Percentiles rank a stretch among this genome's conserved stretches.
Conservation (phyloP, 306 rosid species). For the Vigna hirtella region DNA sequence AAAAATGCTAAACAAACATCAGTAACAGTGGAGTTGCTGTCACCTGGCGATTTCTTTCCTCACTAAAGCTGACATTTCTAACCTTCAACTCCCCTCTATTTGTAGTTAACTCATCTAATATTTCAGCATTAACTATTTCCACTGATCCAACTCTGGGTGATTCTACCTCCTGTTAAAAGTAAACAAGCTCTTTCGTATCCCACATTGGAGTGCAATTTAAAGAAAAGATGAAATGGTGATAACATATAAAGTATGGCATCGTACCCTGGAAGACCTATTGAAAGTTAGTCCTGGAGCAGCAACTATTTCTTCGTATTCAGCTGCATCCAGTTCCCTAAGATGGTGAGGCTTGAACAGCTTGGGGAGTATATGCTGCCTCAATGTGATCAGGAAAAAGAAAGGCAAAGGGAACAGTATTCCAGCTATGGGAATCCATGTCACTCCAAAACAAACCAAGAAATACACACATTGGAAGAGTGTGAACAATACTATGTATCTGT, state of each 20-base stretch:
- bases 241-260: conserved; percentile 24
- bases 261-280: conserved; percentile 56
- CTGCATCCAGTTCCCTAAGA: conserved; percentile 77
- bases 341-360: conserved; percentile 60
- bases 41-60: conserved; percentile 70
- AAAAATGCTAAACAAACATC: background rate
- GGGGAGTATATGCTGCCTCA: conserved; percentile 80
- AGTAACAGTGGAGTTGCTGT: conserved; percentile 7
- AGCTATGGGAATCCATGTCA: conserved; percentile 86
- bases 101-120: conserved; percentile 77
- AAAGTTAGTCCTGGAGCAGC: conserved; percentile 55
- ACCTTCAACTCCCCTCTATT: conserved; percentile 86
- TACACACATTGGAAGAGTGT: conserved; percentile 76
- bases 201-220: background rate
- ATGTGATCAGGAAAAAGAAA: conserved; percentile 69
- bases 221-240: background rate
- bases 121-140: conserved; percentile 72
- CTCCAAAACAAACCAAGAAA: conserved; percentile 67
- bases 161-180: conserved; percentile 57
- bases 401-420: conserved; percentile 88
- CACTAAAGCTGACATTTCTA: conserved; percentile 64
- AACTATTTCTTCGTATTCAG: conserved; percentile 79
- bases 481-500: conserved; percentile 59
- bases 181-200: background rate
- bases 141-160: conserved; percentile 37